Evolutionary conservation across 1,139 yeast genomes (phyloP).

Genomic region (Taphrina communis): DNA sequence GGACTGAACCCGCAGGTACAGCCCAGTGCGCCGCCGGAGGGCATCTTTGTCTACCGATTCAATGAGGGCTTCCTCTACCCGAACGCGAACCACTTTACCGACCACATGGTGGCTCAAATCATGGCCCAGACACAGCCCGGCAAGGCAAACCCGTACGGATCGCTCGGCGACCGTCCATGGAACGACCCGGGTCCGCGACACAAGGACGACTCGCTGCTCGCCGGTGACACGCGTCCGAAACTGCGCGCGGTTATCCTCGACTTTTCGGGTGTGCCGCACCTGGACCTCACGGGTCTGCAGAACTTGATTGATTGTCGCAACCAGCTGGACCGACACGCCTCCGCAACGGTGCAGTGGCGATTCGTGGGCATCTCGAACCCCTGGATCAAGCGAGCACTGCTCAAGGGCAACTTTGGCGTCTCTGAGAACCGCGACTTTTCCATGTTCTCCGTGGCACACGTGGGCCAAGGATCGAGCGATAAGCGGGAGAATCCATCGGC

Average conservation of each 20-base stretch:
- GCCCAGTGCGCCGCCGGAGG: slow-evolving; percentile 77
- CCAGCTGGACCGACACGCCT: slow-evolving; percentile 74
- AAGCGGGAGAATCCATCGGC: neutral
- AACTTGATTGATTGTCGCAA: slow-evolving; percentile 76
- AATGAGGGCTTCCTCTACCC: slow-evolving; percentile 82
- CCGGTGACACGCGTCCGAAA: slow-evolving; percentile 64
- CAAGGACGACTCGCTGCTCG: slow-evolving; percentile 44
- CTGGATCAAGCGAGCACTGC: slow-evolving; percentile 81
- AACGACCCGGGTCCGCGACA: slow-evolving; percentile 78
- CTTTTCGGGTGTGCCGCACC: slow-evolving; percentile 73
- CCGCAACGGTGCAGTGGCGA: slow-evolving; percentile 85
- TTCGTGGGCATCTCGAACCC: slow-evolving; percentile 84
- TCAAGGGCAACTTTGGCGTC: slow-evolving; percentile 80
- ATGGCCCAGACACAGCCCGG: slow-evolving; percentile 69
- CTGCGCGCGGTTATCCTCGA: slow-evolving; percentile 78
- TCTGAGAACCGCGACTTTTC: slow-evolving; percentile 45
- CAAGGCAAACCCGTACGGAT: slow-evolving; percentile 55
- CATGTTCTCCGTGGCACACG: slow-evolving; percentile 39
- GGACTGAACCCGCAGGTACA: slow-evolving; percentile 60
- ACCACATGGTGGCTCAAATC: slow-evolving; percentile 70
- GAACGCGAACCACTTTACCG: slow-evolving; percentile 76
- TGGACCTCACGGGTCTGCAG: slow-evolving; percentile 82
- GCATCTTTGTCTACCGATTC: slow-evolving; percentile 84
- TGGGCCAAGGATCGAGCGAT: slow-evolving; percentile 20
- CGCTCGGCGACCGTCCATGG: slow-evolving; percentile 83